Evolutionary conservation across 2,329 filamentous ascomycete species (phyloP).

Genomic region (Aureobasidium namibiae): DNA sequence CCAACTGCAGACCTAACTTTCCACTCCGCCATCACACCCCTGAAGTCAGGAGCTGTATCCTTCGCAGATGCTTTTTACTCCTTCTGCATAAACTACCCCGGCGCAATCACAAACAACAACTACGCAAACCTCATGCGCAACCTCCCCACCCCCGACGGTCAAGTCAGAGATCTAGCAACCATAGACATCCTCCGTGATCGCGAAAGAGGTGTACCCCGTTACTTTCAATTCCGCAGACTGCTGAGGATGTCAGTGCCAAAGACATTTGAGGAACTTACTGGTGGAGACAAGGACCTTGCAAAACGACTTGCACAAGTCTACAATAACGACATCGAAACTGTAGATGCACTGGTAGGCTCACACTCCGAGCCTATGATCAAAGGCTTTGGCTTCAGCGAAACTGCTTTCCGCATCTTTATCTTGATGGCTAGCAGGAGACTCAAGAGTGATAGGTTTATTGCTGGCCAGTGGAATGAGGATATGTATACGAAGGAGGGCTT

Average conservation of each 20-base stretch:
- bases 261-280: slow-evolving; percentile 34
- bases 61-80: slow-evolving; percentile 37
- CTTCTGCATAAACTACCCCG: slow-evolving; percentile 42
- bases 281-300: slow-evolving; percentile 31
- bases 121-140: slow-evolving; percentile 35
- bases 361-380: slow-evolving; percentile 36
- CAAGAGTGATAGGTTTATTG: slow-evolving; percentile 41
- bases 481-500: slow-evolving; percentile 36
- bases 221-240: slow-evolving; percentile 38
- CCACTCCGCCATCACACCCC: slow-evolving; percentile 25
- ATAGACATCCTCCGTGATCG: slow-evolving; percentile 41
- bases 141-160: slow-evolving; percentile 34
- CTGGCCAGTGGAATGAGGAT: slow-evolving; percentile 32
- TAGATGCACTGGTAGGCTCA: slow-evolving; percentile 37
- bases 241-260: slow-evolving; percentile 31
- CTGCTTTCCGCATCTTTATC: slow-evolving; percentile 40
- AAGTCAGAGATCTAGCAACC: slow-evolving; percentile 36
- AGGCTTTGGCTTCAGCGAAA: slow-evolving; percentile 42
- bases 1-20: slow-evolving; percentile 29
- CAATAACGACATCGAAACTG: slow-evolving; percentile 32
- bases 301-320: slow-evolving; percentile 32
- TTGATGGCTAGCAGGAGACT: slow-evolving; percentile 36
- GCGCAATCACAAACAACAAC: slow-evolving; percentile 37
- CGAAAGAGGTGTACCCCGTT: slow-evolving; percentile 40
- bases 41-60: slow-evolving; percentile 22